Base-by-base conservation (phyloP, 139 green algal species). In the Desmodesmus armatus region DNA sequence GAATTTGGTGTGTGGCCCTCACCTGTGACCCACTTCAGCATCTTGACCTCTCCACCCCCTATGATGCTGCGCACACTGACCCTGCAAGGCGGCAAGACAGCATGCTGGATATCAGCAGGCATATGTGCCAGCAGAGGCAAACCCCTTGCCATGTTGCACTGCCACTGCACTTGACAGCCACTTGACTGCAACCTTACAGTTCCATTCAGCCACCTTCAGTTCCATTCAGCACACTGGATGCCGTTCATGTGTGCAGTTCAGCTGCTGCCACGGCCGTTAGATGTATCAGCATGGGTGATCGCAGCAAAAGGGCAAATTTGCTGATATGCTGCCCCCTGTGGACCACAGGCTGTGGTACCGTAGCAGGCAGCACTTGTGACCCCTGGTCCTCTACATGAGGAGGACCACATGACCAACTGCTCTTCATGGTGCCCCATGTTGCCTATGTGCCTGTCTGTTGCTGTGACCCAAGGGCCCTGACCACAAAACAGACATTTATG, bases 1-100 rank as follows among this genome's bases (percentile, higher is more conserved):
- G n/a, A n/a, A n/a, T n/a, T n/a, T n/a, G n/a, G n/a, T 72, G 13
- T 41, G 63, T 3, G 35, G 5, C 2, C 17, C 78, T 75, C 41
- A 76, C 78, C 63, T 76, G 78, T 60, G 40, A 75, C 63, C 62
- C 78, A 76, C 41, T 84, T 75, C 6, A 75, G 43, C 62, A 82
- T 72, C 37, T 72, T 82, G 33, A 82, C 37, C 55, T 82, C 55
- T 19, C 76, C 76, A 55, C 76, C 76, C 29, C 76, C 76, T n/a
- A 82, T 21, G 41, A 72, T 51, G 40, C 55, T 82, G 55, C 76
- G 76, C 21, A 82, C 76, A 58, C 33, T 82, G 5, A 84, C 62
- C 78, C 78, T 77, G n/a, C 7, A 73, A 3, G 17, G 62, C 7
- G 17, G 7, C n/a, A 71, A 35, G 11, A 71, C 62, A 37, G 29